A percentile compares a stretch with the other conserved stretches of the same genome.
Conservation (phyloP, 345 rosid genomes). For the Geranium brycei region DNA sequence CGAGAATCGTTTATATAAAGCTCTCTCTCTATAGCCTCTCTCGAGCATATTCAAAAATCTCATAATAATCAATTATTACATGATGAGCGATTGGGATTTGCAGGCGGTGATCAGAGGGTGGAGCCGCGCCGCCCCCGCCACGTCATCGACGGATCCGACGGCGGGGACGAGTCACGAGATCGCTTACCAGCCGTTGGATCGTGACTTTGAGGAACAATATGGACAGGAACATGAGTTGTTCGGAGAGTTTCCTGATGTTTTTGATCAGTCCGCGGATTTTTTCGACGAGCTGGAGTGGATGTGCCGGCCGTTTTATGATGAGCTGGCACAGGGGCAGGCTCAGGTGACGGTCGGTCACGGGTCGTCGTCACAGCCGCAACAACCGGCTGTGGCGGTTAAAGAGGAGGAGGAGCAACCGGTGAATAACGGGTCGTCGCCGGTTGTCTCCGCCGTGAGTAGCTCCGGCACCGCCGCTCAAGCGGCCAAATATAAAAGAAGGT, state of each 20-base stretch:
- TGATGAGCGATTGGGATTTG: neutral
- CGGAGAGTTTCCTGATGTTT: neutral
- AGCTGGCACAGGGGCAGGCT: neutral
- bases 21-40: neutral
- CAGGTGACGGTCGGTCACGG: neutral
- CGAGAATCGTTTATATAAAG: neutral
- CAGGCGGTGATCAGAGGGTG: neutral
- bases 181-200: neutral
- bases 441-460: neutral
- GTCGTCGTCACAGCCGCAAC: neutral
- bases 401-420: too few relatives aligned
- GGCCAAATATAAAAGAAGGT: neutral
- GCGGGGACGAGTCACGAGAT: neutral
- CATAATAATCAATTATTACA: too few relatives aligned
- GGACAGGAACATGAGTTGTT: neutral
- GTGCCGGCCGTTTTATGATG: neutral
- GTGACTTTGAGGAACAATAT: neutral
- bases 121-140: neutral
- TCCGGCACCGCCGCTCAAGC: neutral
- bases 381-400: neutral
- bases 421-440: neutral
- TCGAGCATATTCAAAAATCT: too few relatives aligned
- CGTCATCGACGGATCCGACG: neutral
- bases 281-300: neutral
- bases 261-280: neutral